Conservation (phyloP, 1,284 basidiomycete species). For the Porogramme epimiltina region DNA sequence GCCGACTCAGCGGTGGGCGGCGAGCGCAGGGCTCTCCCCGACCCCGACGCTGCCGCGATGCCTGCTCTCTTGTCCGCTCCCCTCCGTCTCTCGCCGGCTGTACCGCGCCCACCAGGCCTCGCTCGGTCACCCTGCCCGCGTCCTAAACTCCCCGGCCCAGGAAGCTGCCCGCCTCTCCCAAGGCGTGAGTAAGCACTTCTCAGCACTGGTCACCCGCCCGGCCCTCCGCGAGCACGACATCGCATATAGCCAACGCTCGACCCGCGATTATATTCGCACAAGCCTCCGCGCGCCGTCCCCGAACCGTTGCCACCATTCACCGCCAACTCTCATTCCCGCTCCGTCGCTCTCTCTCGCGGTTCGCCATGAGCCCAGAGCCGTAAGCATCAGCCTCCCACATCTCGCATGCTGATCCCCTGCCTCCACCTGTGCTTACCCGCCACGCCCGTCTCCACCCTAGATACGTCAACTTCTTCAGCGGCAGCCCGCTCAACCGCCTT, state of each 20-base stretch:
- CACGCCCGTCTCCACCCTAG: conserved; percentile 15
- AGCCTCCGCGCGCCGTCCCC: too few species aligned
- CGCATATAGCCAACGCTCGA: conserved; percentile 1
- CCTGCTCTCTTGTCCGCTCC: too few species aligned
- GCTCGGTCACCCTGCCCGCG: too few species aligned
- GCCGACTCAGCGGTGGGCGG: too few species aligned
- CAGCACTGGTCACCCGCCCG: too few species aligned
- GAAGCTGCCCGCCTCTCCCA: too few species aligned
- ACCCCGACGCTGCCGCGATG: too few species aligned
- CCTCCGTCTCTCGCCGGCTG: neutral
- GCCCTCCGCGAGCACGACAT: neutral
- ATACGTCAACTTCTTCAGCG: conserved; percentile 66
- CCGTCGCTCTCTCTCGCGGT: conserved; percentile 16
- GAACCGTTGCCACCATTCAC: conserved; percentile 17
- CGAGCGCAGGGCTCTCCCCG: too few species aligned
- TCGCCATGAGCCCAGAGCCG: conserved; percentile 23
- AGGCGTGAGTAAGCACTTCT: too few species aligned
- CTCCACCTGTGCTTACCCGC: neutral
- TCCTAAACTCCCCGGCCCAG: too few species aligned
- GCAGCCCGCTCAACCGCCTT: conserved; percentile 83
- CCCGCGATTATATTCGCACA: neutral
- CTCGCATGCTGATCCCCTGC: neutral
- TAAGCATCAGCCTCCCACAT: conserved; percentile 11
- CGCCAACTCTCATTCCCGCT: conserved; percentile 7
- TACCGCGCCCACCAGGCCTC: neutral